These are phyloP conservation scores for Odontarrhena argentea DNA, from an alignment of 345 rosid species.

Conservation along the genomic window DNA sequence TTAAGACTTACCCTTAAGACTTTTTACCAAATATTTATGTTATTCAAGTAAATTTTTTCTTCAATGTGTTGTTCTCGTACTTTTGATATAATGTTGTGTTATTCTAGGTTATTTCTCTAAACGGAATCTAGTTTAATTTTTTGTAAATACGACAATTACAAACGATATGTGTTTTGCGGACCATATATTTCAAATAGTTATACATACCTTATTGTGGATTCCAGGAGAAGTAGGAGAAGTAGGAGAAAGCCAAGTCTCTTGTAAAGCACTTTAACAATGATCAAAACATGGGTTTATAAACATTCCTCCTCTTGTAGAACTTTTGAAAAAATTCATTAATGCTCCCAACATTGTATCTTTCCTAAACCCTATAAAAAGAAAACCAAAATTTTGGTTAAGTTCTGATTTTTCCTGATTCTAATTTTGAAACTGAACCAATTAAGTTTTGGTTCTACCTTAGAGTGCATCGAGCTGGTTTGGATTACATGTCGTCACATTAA, in stretches of 20 bases:
- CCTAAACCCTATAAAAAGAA: slow-evolving; percentile 63
- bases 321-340: slow-evolving; percentile 44
- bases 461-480: slow-evolving; percentile 55
- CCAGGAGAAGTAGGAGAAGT: slow-evolving; percentile 84
- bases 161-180: too few relatives aligned
- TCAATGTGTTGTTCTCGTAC: too few relatives aligned
- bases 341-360: slow-evolving; percentile 68
- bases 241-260: slow-evolving; percentile 81
- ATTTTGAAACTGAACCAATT: background rate
- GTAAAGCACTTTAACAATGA: slow-evolving; percentile 92
- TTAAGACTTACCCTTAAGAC: too few relatives aligned
- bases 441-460: slow-evolving; percentile 55
- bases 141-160: background rate
- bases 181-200: too few relatives aligned
- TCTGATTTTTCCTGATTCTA: background rate
- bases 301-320: slow-evolving; percentile 67
- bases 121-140: background rate
- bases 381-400: background rate
- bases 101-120: too few relatives aligned
- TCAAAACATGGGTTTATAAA: slow-evolving; percentile 91
- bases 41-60: too few relatives aligned
- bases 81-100: too few relatives aligned
- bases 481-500: slow-evolving; percentile 57
- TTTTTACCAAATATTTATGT: too few relatives aligned
- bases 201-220: slow-evolving; percentile 63